Base-by-base conservation (phyloP, 495 filamentous ascomycete species). In the Stereocaulon alpinum region DNA sequence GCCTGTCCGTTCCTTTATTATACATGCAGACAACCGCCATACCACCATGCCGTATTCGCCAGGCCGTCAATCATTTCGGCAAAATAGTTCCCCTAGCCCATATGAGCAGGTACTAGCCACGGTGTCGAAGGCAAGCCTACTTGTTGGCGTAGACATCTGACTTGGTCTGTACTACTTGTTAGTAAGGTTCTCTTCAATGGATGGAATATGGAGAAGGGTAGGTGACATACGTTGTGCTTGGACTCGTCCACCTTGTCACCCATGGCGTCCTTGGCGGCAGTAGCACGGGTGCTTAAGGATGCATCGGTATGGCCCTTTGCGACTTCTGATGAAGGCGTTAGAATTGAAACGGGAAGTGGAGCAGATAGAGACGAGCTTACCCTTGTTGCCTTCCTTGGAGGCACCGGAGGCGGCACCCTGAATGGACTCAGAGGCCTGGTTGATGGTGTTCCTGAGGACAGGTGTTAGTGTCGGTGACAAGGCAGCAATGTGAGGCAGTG, bases 331-430 rank as follows among this genome's bases (percentile, higher is more conserved):
- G 6, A 29, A 6, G 1, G 22, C 59, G 30, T 61, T 20, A 67
- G 65, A 15, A 27, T 3, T 22, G 40, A 55, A 14, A 17, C 20
- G 40, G 20, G 18, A 34, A 32, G 40, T 32, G 4, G n/a, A 29
- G 10, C 3, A 30, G 48, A 32, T 43, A 10, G 5, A 14, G 0
- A 48, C 3, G 15, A 15, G 45, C 60, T 14, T 32, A 65, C 66
- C 47, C 77, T 85, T 82, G 78, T 85, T 84, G 72, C 78, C 73
- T 74, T 83, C 78, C 78, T 85, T 84, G 73, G 76, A 80, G 40
- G 79, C 74, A 52, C 67, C 70, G 27, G 69, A 44, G 55, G 56
- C 47, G 22, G 59, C 68, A 65, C 76, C 72, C 69, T 82, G 74
- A 60, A 83, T 71, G 70, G 79, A 74, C 77, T 85, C 82, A 51